Base-by-base conservation (phyloP, 2,329 filamentous ascomycete genomes). In the Alternaria tenuissima region DNA sequence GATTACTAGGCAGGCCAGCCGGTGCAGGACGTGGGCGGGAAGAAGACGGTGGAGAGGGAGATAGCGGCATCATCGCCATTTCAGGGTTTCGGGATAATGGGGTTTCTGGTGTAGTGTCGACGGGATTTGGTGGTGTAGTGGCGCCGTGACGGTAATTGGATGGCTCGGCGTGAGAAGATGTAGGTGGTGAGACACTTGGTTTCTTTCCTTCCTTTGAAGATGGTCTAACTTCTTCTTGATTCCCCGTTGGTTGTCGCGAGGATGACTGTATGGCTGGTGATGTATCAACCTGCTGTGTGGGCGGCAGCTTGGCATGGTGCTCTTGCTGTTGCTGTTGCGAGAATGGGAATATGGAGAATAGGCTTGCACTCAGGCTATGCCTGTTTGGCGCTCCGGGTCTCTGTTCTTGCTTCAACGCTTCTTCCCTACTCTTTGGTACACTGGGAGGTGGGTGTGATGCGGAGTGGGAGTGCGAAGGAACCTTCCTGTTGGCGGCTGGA, bases 301-400 rank as follows among this genome's bases (percentile, higher is more conserved):
- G 53, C 2, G 73, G 73, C 1, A 72, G 57, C 20, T 74, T 70
- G 5, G 70, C 68, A 32, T 71, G 70, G 30, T 77, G 74, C 24
- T 76, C 72, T 24, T 71, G 64, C 24, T 75, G 73, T 11, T 72
- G 39, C 20, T 72, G 67, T 55, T 76, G 71, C 49, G 72, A 72
- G 59, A 77, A 77, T 0, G 75, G 75, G 55, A 77, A 76, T 38
- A 77, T 75, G 53, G 71, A 73, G 62, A 77, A 78, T 3, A 78
- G 61, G 1, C 71, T 72, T 4, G 74, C 71, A 61, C 74, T 75
- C 4, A 78, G 62, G 49, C 75, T 76, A 42, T 78, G 73, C 22
- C 76, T 63, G 52, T 74, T 76, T 2, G 67, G 67, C 5, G 55
- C 62, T 4, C 64, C 42, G 1, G 75, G 74, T 43, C 71, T 55